Percentiles rank a stretch among this genome's conserved stretches.
phyloP scores from a whole-genome alignment of 1,284 basidiomycete species.

The Ustilago cynodontis region DNA sequence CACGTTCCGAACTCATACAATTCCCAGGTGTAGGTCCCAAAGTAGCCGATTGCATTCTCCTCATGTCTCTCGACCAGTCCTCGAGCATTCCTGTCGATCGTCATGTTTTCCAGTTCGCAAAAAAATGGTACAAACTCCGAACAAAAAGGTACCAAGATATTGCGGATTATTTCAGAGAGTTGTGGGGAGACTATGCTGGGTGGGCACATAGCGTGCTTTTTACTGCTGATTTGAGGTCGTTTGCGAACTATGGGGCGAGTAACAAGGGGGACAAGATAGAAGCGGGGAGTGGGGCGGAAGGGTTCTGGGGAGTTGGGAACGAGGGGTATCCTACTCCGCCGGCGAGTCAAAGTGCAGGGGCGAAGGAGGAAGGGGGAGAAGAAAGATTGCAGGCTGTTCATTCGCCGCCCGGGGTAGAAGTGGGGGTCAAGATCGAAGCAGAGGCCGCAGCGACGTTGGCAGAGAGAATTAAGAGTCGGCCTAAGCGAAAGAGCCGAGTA shows the following conservation, averaged over 20 bases:
- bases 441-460: constrained; percentile 20
- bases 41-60: constrained; percentile 78
- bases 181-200: constrained; percentile 68
- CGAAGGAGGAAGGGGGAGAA: constrained; percentile 16
- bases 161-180: constrained; percentile 58
- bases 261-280: constrained; percentile 45
- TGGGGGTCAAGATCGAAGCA: not conserved
- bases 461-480: constrained; percentile 38
- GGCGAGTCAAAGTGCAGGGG: constrained; percentile 10
- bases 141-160: constrained; percentile 65
- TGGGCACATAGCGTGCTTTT: constrained; percentile 69
- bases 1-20: constrained; percentile 82
- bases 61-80: constrained; percentile 91
- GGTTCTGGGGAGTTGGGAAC: constrained; percentile 21
- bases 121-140: constrained; percentile 64
- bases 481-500: constrained; percentile 37
- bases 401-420: constrained; percentile 23
- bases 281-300: constrained; percentile 10
- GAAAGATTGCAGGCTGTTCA: constrained; percentile 27
- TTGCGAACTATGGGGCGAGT: constrained; percentile 47
- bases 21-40: constrained; percentile 90
- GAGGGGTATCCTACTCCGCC: constrained; percentile 22
- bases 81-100: constrained; percentile 67
- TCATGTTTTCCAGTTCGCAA: constrained; percentile 68
- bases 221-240: constrained; percentile 63